phyloP scores from a whole-genome alignment of 495 filamentous ascomycete genomes.

The Letharia lupina region DNA sequence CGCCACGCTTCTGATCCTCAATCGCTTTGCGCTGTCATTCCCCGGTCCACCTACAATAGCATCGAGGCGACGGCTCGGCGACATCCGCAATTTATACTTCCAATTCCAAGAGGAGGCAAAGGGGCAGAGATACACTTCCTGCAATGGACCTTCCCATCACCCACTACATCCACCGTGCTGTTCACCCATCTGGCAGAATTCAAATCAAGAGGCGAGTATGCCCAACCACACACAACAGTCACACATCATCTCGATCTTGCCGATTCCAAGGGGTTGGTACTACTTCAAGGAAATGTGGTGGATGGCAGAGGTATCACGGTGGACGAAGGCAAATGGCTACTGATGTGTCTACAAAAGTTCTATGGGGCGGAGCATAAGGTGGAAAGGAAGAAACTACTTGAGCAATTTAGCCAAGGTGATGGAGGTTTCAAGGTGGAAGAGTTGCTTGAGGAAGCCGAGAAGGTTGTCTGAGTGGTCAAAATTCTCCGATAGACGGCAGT shows the following conservation, averaged over 20 bases:
- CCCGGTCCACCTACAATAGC: constrained; percentile 55
- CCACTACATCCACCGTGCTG: constrained; percentile 67
- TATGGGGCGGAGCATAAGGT: constrained; percentile 58
- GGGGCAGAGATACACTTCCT: constrained; percentile 78
- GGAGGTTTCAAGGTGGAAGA: constrained; percentile 70
- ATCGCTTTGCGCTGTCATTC: constrained; percentile 76
- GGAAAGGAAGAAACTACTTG: constrained; percentile 54
- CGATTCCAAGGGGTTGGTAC: constrained; percentile 61
- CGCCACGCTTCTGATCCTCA: constrained; percentile 60
- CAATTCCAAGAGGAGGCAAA: constrained; percentile 57
- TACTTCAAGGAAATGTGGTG: constrained; percentile 74
- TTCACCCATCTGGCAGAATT: constrained; percentile 90
- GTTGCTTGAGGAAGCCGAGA: constrained; percentile 79
- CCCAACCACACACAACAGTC: constrained; percentile 83
- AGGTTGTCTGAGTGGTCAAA: constrained; percentile 39
- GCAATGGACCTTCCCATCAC: constrained; percentile 66
- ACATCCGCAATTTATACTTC: constrained; percentile 84
- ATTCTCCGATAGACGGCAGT: background rate
- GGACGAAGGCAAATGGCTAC: constrained; percentile 74
- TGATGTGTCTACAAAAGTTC: constrained; percentile 93
- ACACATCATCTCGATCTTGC: constrained; percentile 81
- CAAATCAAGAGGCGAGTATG: constrained; percentile 82
- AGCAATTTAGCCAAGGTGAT: constrained; percentile 75
- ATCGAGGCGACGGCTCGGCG: constrained; percentile 59
- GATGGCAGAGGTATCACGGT: constrained; percentile 68